Conservation (phyloP, 805 yeast species). For the Cyberlindnera mississippiensis region DNA sequence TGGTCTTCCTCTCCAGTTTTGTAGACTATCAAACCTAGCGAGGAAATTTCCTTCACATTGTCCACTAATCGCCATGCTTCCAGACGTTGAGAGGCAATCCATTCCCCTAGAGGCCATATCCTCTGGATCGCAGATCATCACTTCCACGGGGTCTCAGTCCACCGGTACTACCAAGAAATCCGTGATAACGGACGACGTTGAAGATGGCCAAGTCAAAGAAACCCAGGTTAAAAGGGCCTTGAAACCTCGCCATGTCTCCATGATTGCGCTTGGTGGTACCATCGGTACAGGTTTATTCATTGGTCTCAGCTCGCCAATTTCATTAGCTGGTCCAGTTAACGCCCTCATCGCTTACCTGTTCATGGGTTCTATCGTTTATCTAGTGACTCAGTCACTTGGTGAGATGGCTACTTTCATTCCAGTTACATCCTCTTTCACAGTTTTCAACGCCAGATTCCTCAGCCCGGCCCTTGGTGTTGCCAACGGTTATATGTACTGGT, state of each 20-base stretch:
- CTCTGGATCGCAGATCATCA: not conserved
- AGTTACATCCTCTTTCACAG: conserved; percentile 61
- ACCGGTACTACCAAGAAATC: conserved; percentile 7
- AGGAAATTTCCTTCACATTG: too few species aligned
- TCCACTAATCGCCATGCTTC: not conserved
- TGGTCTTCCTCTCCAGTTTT: too few species aligned
- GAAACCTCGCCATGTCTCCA: conserved; percentile 65
- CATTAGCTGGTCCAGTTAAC: conserved; percentile 64
- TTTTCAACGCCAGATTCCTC: conserved; percentile 61
- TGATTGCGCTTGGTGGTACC: conserved; percentile 79
- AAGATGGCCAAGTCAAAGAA: conserved; percentile 24
- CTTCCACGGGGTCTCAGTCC: conserved; percentile 4
- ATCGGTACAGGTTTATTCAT: conserved; percentile 77
- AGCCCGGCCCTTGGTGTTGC: conserved; percentile 71
- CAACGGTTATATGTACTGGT: conserved; percentile 72
- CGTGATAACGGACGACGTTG: conserved; percentile 6
- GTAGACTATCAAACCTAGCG: too few species aligned
- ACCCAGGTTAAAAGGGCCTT: conserved; percentile 54
- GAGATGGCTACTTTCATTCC: conserved; percentile 83
- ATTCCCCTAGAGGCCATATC: conserved; percentile 1
- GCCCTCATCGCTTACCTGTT: conserved; percentile 61
- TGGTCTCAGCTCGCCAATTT: conserved; percentile 53
- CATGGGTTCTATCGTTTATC: conserved; percentile 61
- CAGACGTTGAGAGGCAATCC: not conserved
- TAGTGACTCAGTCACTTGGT: conserved; percentile 68